phyloP scores from a whole-genome alignment of 305 asterid species.

The Solanum hybrid region DNA sequence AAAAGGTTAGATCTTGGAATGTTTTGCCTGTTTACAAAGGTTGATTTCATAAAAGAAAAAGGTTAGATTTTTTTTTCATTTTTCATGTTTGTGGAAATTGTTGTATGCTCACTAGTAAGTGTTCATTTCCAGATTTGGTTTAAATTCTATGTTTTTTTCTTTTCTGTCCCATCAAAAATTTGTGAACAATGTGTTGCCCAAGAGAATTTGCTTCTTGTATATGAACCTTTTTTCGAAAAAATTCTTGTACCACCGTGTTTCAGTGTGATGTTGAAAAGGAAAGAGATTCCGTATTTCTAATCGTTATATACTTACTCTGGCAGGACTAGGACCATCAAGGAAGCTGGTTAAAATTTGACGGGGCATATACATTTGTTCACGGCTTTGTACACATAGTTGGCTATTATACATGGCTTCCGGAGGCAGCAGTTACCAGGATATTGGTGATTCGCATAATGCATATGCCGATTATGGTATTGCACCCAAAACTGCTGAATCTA shows the following conservation, averaged over 20 bases:
- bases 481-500: slow-evolving; percentile 36
- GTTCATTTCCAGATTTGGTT: not conserved
- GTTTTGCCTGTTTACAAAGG: not conserved
- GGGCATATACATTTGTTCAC: not conserved
- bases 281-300: not conserved
- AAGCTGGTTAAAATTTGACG: not conserved
- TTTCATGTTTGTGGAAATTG: not conserved
- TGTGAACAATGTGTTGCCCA: slow-evolving; percentile 1
- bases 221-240: not conserved
- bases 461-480: slow-evolving; percentile 34
- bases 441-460: slow-evolving; percentile 25
- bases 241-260: not conserved
- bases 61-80: not conserved
- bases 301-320: not conserved
- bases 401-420: slow-evolving; percentile 47
- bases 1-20: not conserved
- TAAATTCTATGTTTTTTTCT: not conserved
- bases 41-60: not conserved
- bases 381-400: not conserved
- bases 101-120: not conserved
- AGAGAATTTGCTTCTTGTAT: not conserved
- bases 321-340: not conserved
- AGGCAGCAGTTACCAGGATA: slow-evolving; percentile 32
- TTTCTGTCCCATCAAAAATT: not conserved
- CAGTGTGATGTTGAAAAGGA: not conserved